Base-by-base conservation (phyloP, 805 yeast species). In the Clavispora phyllophila region DNA sequence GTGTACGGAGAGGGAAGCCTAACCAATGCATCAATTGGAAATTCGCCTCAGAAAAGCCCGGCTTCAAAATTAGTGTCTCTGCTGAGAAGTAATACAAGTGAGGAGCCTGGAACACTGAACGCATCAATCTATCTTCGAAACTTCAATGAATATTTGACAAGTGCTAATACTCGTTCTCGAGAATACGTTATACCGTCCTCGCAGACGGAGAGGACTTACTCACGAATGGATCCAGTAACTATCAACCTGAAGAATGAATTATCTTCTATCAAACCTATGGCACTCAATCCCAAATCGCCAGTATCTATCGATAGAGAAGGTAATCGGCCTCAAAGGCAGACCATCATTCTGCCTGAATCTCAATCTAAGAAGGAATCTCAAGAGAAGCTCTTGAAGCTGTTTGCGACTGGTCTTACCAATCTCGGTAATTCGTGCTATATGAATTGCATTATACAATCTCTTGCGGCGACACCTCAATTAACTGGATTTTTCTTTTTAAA, bases 401-500 rank as follows among this genome's bases (percentile, higher is more conserved):
- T 81, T 40, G 68, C 79, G 15, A 80, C 89, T 0, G 97, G 98
- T 0, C 68, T 90, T 5, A 69, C 73, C 12, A 90, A 90, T 58
- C 67, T 90, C 47, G 96, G 96, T 2, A 91, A 91, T 55, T 85
- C 96, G 0, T 90, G 97, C 61, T 90, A 90, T 62, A 84, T 90
- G 89, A 90, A 90, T 63, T 84, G 96, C 51, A 73, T 85, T 3
- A 62, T 90, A n/a, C 98, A 90, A 63, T 87, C 96, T 60, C 60
- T 91, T 27, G 72, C 82, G 3, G 90, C 91, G 0, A 81, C 91
- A 0, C 79, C 79, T 1, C 81, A 79, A 45, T 63, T 90, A 22
- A 72, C 82, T 3, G 70, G 67, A 36, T 78, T 84, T 43, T 85
- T 90, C 54, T 65, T 82, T 35, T 53, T 55, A 10, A 40, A 32